Evolutionary conservation across 2,329 filamentous ascomycete genomes (phyloP).

Genomic region (Nigrospora sphaerica): DNA sequence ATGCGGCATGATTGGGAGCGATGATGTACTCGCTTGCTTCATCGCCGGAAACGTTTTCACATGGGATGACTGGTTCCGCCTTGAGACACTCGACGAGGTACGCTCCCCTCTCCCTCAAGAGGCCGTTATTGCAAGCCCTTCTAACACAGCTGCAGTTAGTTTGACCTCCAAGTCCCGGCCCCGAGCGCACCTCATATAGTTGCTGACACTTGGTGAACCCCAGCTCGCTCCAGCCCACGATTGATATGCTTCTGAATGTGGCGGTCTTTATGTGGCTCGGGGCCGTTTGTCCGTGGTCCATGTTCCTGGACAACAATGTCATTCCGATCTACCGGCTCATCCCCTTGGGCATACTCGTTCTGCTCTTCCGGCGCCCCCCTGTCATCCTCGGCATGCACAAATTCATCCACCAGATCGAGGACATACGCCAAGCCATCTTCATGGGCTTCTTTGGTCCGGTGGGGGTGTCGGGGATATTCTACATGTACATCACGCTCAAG

Average conservation of each 20-base stretch:
- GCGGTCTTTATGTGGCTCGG: constrained; percentile 88
- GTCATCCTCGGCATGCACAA: constrained; percentile 68
- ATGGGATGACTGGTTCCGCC: constrained; percentile 89
- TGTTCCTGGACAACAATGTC: constrained; percentile 59
- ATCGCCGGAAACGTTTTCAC: constrained; percentile 87
- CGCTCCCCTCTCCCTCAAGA: constrained; percentile 5
- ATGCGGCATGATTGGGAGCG: constrained; percentile 78
- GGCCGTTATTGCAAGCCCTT: neutral
- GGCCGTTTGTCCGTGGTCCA: constrained; percentile 73
- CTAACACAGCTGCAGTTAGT: constrained; percentile 14
- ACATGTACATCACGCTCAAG: constrained; percentile 73
- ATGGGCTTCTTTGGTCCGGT: constrained; percentile 93
- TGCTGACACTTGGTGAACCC: neutral
- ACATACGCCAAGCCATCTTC: constrained; percentile 68
- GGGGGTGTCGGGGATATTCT: constrained; percentile 84
- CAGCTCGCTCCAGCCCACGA: constrained; percentile 77
- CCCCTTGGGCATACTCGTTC: constrained; percentile 64
- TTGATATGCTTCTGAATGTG: constrained; percentile 91
- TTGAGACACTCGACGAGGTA: constrained; percentile 76
- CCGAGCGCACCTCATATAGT: neutral
- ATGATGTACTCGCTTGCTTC: constrained; percentile 88
- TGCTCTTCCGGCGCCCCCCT: constrained; percentile 71
- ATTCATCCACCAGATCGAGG: constrained; percentile 72
- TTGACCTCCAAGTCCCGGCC: neutral
- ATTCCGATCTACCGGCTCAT: constrained; percentile 70